Base-by-base conservation (phyloP, 1,284 basidiomycete species). In the Ganoderma boninense region DNA sequence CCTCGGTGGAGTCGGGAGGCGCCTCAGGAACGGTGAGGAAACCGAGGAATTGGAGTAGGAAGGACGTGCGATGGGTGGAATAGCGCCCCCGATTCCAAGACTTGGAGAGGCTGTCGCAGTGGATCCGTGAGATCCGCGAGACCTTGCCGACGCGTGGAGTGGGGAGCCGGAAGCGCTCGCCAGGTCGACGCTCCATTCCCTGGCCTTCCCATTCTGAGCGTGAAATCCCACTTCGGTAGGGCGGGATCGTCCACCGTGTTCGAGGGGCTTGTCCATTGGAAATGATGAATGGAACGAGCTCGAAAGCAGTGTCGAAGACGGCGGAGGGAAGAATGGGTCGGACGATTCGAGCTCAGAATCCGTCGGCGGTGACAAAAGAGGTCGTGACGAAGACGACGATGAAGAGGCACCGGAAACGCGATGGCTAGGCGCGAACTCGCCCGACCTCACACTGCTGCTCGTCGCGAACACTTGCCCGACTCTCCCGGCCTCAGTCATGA, bases 131-230 rank as follows among this genome's bases (percentile, higher is more conserved):
- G 69, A 68, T 32, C 65, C 65, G 23, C 49, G 65, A n/a, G 67
- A 68, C 23, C 64, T 56, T 29, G 46, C 57, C 4, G 65, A 64
- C 46, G 43, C 32, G 52, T 62, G 69, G 1, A 69, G 69, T 52
- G 57, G 62, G 10, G 65, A 60, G 16, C n/a, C n/a, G n/a, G 68
- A 68, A 42, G 66, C 70, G 75, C 43, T 73, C 75, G 18, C 69
- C 62, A 4, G 71, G 70, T 57, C 72, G 8, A n/a, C 54, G 11
- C 67, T 66, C 11, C 49, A 32, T 3, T 62, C 70, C 54, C 69
- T 69, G 23, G 56, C 66, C 56, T 71, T 75, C 32, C 66, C 70
- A 59, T 73, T 75, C 59, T 52, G 57, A 14, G 38, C 54, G 29
- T 62, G 52, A 52, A 54, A 59, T 18, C 46, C 57, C 2, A 32